Base-by-base conservation (phyloP, 164 flowering plant genomes). In the Vitis amurensis region DNA sequence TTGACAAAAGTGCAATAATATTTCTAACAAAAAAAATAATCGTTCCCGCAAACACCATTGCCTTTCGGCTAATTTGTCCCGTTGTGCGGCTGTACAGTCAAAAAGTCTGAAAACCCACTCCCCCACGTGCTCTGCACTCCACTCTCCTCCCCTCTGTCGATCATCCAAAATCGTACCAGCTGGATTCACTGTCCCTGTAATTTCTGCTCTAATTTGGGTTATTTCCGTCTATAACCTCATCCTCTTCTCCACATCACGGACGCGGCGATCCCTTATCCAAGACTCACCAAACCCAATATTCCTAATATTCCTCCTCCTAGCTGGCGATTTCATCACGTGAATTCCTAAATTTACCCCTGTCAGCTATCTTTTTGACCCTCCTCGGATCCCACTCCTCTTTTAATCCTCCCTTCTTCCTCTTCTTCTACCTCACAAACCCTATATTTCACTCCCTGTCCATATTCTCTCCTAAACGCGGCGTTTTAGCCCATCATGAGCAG, bases 191-290 rank as follows among this genome's bases (percentile, higher is more conserved):
- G 44, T 31, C 44, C 44, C 44, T 31, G 44, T 31, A 31, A 31
- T 31, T 50, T 94, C 98, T 71, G 97, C 97, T 58, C 75, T 92
- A 62, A 91, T 92, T n/a, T 92, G 97, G 98, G 97, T 3, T 94
- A 94, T 76, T 92, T 97, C 44, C 8, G 44, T 31, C 44, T 0
- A 31, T 31, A 4, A 31, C 4, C 44, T 4, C 44, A 4, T 31
- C 44, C 44, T 0, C 44, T 31, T 63, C 1, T 0, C 12, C 6
- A 12, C 6, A 12, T 63, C 8, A 49, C 49, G 52, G 3, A 48
- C 58, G 63, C 66, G 63, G 68, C 71, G 63, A 55, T 55, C 17
- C 63, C 27, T 23, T 23, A 23, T 23, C 27, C 27, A 23, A 23
- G 27, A 23, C 27, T 31, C 7, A 31, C 7, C 44, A 31, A 31